Evolutionary conservation across 2,329 filamentous ascomycete species (phyloP), one percentile per base, ranked within the genome.

Genomic region (Neonectria neomacrospora): DNA sequence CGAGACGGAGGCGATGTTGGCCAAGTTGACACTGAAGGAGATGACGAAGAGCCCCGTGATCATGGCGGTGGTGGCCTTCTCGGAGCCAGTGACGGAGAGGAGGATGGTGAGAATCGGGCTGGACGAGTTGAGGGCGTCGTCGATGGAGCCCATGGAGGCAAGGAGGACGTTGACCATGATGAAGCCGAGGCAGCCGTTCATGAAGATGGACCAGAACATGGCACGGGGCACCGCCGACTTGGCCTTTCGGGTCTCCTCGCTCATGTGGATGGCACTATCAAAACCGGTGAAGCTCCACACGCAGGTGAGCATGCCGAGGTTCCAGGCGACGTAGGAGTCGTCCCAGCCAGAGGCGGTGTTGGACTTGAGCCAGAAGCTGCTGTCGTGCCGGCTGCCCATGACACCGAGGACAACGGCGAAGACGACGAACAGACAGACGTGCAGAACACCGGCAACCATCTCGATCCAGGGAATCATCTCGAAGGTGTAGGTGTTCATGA

Each of bases 151-250:
- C 70, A 72, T 72, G 2, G 68, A 63, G 1, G 70, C 70, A n/a
- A 72, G 70, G 2, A 72, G 62, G 6, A 72, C 67, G 18, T 72
- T 72, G 9, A 72, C 70, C 70, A 72, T 72, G 47, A 72, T n/a
- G 50, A 72, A 72, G 6, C 70, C 70, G 9, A 72, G 68, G 2
- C 66, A 55, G 7, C 70, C 70, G 9, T 72, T 72, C 70, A 72
- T 72, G 39, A 72, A 71, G 51, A 72, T 72, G n/a, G 70, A 72
- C 70, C 70, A 72, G 54, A 72, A 72, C 70, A 72, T 72, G 18
- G 70, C 70, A 3, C 70, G 50, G 3, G 70, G 70, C 0, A 72
- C 70, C 1, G 70, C 70, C 0, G 70, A 72, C 50, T 72, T 72
- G 2, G 70, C 70, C 14, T 68, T 70, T 28, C 70, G 68, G 1